Conservation (phyloP, 768 basidiomycete genomes). For the Lactarius tabidus region DNA sequence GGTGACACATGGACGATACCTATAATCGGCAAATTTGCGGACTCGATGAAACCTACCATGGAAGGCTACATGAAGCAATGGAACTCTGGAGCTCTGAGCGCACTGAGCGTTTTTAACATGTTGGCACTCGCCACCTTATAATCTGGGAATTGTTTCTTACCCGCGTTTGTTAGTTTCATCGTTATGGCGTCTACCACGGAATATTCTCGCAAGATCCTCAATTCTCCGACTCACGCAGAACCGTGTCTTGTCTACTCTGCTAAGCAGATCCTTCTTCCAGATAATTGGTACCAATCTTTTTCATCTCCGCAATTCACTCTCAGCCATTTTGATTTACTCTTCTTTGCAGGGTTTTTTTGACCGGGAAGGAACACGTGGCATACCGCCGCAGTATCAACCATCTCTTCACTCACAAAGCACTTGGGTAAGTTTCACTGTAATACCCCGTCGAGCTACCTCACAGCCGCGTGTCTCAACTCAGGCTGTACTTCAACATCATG, state of each 20-base stretch:
- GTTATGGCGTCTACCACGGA: constrained; percentile 97
- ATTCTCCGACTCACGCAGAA: constrained; percentile 88
- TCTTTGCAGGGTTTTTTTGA: constrained; percentile 85
- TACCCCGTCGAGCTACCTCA: neutral
- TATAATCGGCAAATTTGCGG: constrained; percentile 94
- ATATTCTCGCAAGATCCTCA: constrained; percentile 90
- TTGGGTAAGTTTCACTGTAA: constrained; percentile 52
- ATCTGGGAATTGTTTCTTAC: constrained; percentile 11
- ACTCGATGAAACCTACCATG: constrained; percentile 87
- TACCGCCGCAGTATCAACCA: constrained; percentile 88
- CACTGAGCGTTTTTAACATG: constrained; percentile 98
- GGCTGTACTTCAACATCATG: constrained; percentile 81
- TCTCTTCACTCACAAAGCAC: constrained; percentile 91
- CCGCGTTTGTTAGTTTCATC: constrained; percentile 71
- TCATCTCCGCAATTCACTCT: neutral
- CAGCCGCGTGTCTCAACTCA: constrained; percentile 31
- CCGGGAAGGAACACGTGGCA: constrained; percentile 87
- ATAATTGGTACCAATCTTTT: constrained; percentile 67
- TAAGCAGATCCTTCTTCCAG: constrained; percentile 75
- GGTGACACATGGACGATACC: constrained; percentile 93
- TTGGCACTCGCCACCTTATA: constrained; percentile 29
- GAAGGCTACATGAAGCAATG: constrained; percentile 91
- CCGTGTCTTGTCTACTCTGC: constrained; percentile 93
- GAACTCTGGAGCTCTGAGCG: constrained; percentile 84
- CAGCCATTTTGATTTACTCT: neutral